Conservation (phyloP, 306 rosid species). For the Lathyrus aphaca region DNA sequence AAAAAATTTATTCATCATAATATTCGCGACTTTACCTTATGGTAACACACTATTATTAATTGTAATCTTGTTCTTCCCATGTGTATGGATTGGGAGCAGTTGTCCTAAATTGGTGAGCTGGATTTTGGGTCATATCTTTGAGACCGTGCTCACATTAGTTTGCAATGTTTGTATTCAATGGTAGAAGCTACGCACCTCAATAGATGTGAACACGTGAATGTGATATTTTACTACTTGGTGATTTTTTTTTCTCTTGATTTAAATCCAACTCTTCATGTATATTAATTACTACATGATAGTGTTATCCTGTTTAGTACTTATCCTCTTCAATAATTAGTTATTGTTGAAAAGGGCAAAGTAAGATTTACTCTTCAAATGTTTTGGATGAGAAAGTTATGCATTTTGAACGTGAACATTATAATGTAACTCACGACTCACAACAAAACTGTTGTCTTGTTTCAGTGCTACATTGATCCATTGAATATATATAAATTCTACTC, state of each 20-base stretch:
- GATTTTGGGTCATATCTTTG: constrained; percentile 27
- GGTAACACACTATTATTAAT: background rate
- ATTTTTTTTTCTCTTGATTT: constrained; percentile 34
- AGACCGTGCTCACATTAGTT: constrained; percentile 17
- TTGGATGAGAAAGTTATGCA: constrained; percentile 8
- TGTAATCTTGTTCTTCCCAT: constrained; percentile 15
- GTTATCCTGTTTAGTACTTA: constrained; percentile 16
- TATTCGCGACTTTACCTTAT: constrained; percentile 11
- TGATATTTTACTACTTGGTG: constrained; percentile 19
- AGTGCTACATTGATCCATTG: constrained; percentile 77
- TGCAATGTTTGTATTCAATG: constrained; percentile 15
- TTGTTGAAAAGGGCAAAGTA: constrained; percentile 19
- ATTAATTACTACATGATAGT: constrained; percentile 10
- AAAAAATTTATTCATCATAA: constrained; percentile 16
- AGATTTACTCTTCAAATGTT: constrained; percentile 27
- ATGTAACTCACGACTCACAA: constrained; percentile 26
- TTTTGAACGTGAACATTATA: constrained; percentile 12
- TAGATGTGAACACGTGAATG: constrained; percentile 21
- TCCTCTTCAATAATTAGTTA: constrained; percentile 2
- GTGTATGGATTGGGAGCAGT: constrained; percentile 26
- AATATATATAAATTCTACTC: constrained; percentile 72
- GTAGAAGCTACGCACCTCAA: constrained; percentile 16
- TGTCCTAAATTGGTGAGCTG: constrained; percentile 28
- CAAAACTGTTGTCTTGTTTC: constrained; percentile 42
- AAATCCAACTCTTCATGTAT: constrained; percentile 15